Conservation (phyloP, 176 grass and related monocot species). For the Ananas comosus region DNA sequence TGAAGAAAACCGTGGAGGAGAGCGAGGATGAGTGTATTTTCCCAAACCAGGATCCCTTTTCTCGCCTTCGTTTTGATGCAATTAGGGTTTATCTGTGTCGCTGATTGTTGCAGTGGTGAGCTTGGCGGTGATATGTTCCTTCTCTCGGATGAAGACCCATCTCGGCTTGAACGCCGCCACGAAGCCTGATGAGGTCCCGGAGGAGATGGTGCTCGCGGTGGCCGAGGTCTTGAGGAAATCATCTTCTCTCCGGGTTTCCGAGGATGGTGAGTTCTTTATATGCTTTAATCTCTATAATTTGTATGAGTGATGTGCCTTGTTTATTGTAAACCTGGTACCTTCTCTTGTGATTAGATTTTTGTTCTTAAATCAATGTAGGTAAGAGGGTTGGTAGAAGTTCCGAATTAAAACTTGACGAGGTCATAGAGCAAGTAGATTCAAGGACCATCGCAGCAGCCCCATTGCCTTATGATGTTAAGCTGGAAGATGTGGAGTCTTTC, state of each 20-base stretch:
- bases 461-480: conserved; percentile 68
- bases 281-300: neutral
- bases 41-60: neutral
- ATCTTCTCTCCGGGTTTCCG: conserved; percentile 46
- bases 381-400: conserved; percentile 66
- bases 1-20: conserved; percentile 50
- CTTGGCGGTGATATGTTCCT: conserved; percentile 84
- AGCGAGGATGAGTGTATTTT: conserved; percentile 66
- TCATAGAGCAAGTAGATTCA: conserved; percentile 66
- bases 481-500: conserved; percentile 73
- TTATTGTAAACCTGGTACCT: neutral
- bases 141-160: conserved; percentile 61
- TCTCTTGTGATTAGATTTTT: conserved; percentile 2
- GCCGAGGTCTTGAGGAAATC: conserved; percentile 57
- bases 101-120: conserved; percentile 59
- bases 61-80: neutral
- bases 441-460: conserved; percentile 77
- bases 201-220: conserved; percentile 40
- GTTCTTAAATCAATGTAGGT: conserved; percentile 31
- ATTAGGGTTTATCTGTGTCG: neutral
- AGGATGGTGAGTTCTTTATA: conserved; percentile 41
- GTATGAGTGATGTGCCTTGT: neutral
- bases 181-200: conserved; percentile 46
- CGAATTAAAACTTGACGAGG: conserved; percentile 55
- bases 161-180: conserved; percentile 41